phyloP scores from a whole-genome alignment of 1,284 basidiomycete species.

The Boletus semigastroideus region DNA sequence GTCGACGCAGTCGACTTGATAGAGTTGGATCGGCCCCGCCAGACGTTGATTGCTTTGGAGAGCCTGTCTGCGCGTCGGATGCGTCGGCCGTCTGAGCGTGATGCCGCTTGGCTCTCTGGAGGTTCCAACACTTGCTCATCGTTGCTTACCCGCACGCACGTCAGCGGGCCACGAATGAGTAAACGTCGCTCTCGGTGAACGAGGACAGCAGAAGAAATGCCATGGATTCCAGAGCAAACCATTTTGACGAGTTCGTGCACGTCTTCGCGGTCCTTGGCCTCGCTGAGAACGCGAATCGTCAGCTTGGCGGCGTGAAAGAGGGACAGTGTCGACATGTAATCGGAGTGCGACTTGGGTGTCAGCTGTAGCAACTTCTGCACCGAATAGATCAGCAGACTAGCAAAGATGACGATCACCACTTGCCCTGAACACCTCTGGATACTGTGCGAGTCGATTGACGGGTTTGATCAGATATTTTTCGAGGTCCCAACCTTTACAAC shows the following conservation, averaged over 20 bases:
- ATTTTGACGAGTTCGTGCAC: slow-evolving; percentile 73
- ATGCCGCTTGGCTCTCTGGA: background rate
- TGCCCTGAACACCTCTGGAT: slow-evolving; percentile 75
- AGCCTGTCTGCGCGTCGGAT: slow-evolving; percentile 25
- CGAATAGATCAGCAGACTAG: slow-evolving; percentile 9
- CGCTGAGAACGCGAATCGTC: slow-evolving; percentile 72
- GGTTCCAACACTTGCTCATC: slow-evolving; percentile 7
- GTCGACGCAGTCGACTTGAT: slow-evolving; percentile 47
- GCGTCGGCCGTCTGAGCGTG: slow-evolving; percentile 4
- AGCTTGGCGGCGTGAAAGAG: slow-evolving; percentile 67
- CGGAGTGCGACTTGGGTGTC: slow-evolving; percentile 69
- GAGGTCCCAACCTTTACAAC: slow-evolving; percentile 61
- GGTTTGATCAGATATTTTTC: slow-evolving; percentile 74
- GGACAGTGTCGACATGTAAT: slow-evolving; percentile 65
- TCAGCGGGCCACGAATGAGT: slow-evolving; percentile 63
- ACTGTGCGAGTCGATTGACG: slow-evolving; percentile 68
- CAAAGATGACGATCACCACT: slow-evolving; percentile 29
- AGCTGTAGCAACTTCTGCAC: slow-evolving; percentile 59
- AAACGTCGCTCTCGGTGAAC: slow-evolving; percentile 72
- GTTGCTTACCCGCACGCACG: slow-evolving; percentile 32
- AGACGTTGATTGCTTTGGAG: slow-evolving; percentile 28
- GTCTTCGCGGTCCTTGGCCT: slow-evolving; percentile 82
- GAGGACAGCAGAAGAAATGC: slow-evolving; percentile 52
- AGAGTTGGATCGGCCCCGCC: slow-evolving; percentile 47
- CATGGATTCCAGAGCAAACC: slow-evolving; percentile 59